Evolutionary conservation across 768 basidiomycete genomes (phyloP).

Genomic region (Serendipita vermifera): DNA sequence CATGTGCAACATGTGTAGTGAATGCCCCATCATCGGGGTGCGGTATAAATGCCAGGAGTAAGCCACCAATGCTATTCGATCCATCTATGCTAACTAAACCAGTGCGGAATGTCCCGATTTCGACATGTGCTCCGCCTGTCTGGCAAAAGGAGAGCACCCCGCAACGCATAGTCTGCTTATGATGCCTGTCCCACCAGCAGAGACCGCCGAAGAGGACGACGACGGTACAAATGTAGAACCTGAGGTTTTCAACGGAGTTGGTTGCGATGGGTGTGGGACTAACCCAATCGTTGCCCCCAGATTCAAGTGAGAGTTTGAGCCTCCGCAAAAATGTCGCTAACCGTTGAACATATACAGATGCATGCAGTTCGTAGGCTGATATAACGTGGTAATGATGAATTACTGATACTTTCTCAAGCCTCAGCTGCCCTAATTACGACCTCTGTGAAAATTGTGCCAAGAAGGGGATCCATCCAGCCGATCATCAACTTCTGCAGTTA

Average conservation of each 20-base stretch:
- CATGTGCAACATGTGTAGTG: background rate
- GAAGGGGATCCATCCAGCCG: conserved; percentile 2
- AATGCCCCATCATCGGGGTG: background rate
- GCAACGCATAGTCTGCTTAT: background rate
- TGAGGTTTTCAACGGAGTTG: background rate
- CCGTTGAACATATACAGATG: background rate
- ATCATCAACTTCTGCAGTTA: background rate
- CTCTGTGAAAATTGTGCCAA: background rate
- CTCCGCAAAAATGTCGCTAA: background rate
- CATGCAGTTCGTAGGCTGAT: background rate
- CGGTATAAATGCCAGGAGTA: background rate
- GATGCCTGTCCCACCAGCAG: background rate
- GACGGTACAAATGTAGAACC: background rate
- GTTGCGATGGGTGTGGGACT: background rate
- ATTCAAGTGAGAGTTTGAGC: background rate
- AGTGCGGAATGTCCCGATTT: background rate
- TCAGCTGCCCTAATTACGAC: background rate
- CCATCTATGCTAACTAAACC: background rate
- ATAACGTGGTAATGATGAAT: background rate
- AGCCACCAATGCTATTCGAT: background rate
- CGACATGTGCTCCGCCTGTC: background rate
- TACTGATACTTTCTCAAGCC: background rate
- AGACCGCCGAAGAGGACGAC: background rate
- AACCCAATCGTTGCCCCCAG: background rate
- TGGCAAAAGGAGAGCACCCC: background rate